Evolutionary conservation across 768 basidiomycete genomes (phyloP).

Genomic region (Psilocybe cyanescens): DNA sequence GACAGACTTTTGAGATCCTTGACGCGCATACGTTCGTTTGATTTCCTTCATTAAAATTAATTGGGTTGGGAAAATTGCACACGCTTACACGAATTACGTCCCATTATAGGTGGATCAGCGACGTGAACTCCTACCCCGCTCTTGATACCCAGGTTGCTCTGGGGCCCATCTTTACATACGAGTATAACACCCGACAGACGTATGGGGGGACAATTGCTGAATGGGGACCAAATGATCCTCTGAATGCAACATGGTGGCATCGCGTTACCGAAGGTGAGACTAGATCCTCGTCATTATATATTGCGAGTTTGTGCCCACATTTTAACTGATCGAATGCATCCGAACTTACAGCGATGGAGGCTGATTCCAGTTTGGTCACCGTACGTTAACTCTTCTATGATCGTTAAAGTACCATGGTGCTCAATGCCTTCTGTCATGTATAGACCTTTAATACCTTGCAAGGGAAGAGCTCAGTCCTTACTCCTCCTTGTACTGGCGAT

Average conservation of each 20-base stretch:
- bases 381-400: constrained; percentile 36
- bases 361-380: constrained; percentile 57
- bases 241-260: constrained; percentile 88
- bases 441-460: constrained; percentile 73
- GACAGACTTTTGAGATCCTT: constrained; percentile 74
- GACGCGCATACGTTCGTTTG: constrained; percentile 74
- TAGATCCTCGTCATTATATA: not conserved
- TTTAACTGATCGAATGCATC: not conserved
- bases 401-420: not conserved
- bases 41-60: no score
- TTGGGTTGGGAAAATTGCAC: not conserved
- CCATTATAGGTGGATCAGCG: constrained; percentile 58
- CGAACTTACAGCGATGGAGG: constrained; percentile 54
- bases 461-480: constrained; percentile 66
- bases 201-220: constrained; percentile 61
- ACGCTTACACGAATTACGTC: not conserved
- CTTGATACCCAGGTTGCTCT: constrained; percentile 58
- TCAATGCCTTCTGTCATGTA: not conserved
- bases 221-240: constrained; percentile 67
- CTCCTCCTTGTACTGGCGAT: constrained; percentile 57
- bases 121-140: constrained; percentile 60
- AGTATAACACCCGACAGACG: constrained; percentile 72
- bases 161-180: constrained; percentile 67
- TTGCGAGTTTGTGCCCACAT: not conserved
- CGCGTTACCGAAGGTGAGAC: constrained; percentile 67